These are phyloP conservation scores for Eucalyptus polybractea DNA, from an alignment of 345 rosid genomes.

Conservation along the genomic window DNA sequence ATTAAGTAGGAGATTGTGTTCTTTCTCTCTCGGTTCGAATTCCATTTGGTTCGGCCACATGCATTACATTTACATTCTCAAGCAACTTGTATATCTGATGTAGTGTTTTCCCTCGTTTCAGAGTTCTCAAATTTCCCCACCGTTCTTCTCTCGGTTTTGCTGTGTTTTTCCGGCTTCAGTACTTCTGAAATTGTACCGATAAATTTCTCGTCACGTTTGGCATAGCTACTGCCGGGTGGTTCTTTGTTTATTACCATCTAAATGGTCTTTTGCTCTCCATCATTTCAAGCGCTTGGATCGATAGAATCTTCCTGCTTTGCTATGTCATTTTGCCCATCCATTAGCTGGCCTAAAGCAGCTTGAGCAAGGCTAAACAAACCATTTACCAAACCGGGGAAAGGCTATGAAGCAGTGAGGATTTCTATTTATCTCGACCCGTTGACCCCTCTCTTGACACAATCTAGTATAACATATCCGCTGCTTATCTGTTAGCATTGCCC, in stretches of 20 bases:
- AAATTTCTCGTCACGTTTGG: not conserved
- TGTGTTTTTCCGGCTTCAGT: not conserved
- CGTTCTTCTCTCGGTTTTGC: not conserved
- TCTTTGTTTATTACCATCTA: not conserved
- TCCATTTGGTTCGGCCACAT: not conserved
- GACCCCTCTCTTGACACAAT: not conserved
- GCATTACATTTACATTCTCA: not conserved
- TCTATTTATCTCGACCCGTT: not conserved
- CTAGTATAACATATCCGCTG: not conserved
- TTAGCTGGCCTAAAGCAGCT: not conserved
- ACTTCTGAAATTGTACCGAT: not conserved
- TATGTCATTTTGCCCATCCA: not conserved
- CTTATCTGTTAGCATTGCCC: not conserved
- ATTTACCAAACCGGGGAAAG: not conserved
- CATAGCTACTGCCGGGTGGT: not conserved
- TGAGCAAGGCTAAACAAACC: accelerated
- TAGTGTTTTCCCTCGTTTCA: not conserved
- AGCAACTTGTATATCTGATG: not conserved
- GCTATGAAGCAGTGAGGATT: not conserved
- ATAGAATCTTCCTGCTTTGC: not conserved
- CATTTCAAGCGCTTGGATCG: not conserved
- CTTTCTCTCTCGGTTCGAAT: not conserved
- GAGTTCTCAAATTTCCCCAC: not conserved
- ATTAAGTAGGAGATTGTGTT: not conserved
- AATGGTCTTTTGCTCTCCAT: not conserved